Percentiles rank a stretch among this genome's conserved stretches.
phyloP scores from a whole-genome alignment of 2,329 filamentous ascomycete species.

The Sporothrix pallida region DNA sequence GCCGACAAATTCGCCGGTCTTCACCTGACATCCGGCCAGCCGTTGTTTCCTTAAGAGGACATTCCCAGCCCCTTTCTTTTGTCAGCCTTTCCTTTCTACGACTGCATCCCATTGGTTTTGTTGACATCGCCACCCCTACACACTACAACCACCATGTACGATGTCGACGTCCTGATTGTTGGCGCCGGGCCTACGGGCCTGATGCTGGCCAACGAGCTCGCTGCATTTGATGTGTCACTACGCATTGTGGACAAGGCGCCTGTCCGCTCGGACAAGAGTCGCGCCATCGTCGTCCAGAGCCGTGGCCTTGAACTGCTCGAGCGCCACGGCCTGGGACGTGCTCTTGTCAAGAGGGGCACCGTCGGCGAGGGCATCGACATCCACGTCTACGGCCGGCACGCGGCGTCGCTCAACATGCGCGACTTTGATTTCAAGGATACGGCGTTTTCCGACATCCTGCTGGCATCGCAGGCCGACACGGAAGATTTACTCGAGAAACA shows the following conservation, averaged over 20 bases:
- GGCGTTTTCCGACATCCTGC: conserved; percentile 38
- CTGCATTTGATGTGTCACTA: conserved; percentile 43
- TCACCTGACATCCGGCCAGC: not conserved
- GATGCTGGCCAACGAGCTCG: conserved; percentile 50
- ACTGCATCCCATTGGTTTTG: not conserved
- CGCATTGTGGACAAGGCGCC: conserved; percentile 48
- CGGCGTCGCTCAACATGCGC: conserved; percentile 44
- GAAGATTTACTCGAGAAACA: conserved; percentile 48
- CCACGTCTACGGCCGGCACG: conserved; percentile 46
- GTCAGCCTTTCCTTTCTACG: not conserved
- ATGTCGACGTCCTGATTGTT: conserved; percentile 49
- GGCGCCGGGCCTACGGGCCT: conserved; percentile 54
- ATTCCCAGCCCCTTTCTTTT: not conserved
- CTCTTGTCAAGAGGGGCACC: conserved; percentile 47
- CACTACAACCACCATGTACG: not conserved
- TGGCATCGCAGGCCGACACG: conserved; percentile 41
- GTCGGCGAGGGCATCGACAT: conserved; percentile 48
- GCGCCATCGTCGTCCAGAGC: conserved; percentile 54
- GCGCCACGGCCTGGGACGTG: conserved; percentile 49
- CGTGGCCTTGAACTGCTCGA: conserved; percentile 57
- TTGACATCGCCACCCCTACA: not conserved
- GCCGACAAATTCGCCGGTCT: not conserved
- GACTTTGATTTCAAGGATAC: conserved; percentile 34
- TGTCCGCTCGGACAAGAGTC: conserved; percentile 48
- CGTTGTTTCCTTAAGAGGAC: not conserved